Percentiles rank a stretch among this genome's conserved stretches.
Conservation (phyloP, 2,329 filamentous ascomycete species). For the Aspergillus sp. region DNA sequence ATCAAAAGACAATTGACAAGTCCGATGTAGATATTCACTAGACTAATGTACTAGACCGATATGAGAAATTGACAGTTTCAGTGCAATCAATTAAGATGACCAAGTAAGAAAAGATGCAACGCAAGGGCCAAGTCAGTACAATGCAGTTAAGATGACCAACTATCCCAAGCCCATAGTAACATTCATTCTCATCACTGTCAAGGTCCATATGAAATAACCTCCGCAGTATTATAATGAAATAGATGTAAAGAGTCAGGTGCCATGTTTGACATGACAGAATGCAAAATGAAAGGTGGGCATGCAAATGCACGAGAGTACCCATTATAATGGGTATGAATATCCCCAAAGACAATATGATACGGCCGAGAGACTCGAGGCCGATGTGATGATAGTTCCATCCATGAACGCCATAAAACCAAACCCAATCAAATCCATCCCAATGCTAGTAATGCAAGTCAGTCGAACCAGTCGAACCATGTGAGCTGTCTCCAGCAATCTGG, state of each 20-base stretch:
- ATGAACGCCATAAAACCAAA: constrained; percentile 1
- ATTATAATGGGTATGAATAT: too few species aligned
- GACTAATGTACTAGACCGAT: background rate
- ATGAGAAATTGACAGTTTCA: constrained; percentile 8
- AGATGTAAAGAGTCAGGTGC: too few species aligned
- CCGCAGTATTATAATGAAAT: background rate
- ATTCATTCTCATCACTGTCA: background rate
- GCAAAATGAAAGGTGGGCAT: too few species aligned
- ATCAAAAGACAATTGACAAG: background rate
- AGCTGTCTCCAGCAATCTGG: constrained; percentile 1
- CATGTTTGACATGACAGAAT: too few species aligned
- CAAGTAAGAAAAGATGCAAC: constrained; percentile 12
- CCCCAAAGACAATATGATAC: too few species aligned
- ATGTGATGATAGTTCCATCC: background rate
- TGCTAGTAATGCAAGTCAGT: constrained; percentile 14
- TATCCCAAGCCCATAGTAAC: constrained; percentile 1
- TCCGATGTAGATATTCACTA: background rate
- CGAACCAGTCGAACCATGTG: constrained; percentile 14
- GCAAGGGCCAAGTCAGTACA: constrained; percentile 21
- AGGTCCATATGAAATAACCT: background rate
- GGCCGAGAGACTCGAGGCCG: too few species aligned
- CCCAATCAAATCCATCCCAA: constrained; percentile 10
- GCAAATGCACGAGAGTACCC: too few species aligned
- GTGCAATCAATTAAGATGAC: constrained; percentile 30
- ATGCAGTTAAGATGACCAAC: constrained; percentile 34